Evolutionary conservation across 2,329 filamentous ascomycete genomes (phyloP).

Genomic region (Talaromyces piceae): DNA sequence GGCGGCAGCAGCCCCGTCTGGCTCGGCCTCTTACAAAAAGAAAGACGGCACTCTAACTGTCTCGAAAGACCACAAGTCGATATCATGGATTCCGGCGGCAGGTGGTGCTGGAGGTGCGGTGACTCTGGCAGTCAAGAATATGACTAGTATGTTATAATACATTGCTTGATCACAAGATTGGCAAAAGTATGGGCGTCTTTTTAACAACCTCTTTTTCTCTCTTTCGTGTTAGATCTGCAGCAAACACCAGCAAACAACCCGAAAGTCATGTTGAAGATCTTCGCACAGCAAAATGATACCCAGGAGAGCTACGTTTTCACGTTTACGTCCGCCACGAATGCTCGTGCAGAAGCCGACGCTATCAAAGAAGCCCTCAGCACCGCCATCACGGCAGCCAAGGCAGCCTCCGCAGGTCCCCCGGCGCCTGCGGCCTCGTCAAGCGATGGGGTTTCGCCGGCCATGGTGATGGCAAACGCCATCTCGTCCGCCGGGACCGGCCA

Average conservation of each 20-base stretch:
- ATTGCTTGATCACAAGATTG: too few species aligned
- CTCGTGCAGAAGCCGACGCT: constrained; percentile 74
- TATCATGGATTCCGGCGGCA: constrained; percentile 73
- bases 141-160: constrained; percentile 60
- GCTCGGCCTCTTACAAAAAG: constrained; percentile 81
- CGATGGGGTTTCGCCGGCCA: constrained; percentile 55
- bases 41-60: constrained; percentile 81
- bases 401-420: constrained; percentile 32
- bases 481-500: constrained; percentile 40
- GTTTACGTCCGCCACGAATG: constrained; percentile 70
- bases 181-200: too few species aligned
- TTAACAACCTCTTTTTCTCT: neutral
- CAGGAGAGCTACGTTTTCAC: constrained; percentile 70
- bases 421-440: constrained; percentile 27
- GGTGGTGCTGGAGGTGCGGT: constrained; percentile 56
- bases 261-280: constrained; percentile 91
- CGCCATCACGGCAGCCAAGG: constrained; percentile 64
- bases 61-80: constrained; percentile 61
- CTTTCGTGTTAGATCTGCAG: constrained; percentile 62
- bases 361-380: constrained; percentile 76
- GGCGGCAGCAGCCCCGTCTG: constrained; percentile 46
- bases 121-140: constrained; percentile 63
- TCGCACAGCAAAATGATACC: constrained; percentile 54
- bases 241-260: constrained; percentile 82
- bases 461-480: constrained; percentile 69